Conservation (phyloP, 371 early-diverging fungal species). For the Phascolomyces articulosus region DNA sequence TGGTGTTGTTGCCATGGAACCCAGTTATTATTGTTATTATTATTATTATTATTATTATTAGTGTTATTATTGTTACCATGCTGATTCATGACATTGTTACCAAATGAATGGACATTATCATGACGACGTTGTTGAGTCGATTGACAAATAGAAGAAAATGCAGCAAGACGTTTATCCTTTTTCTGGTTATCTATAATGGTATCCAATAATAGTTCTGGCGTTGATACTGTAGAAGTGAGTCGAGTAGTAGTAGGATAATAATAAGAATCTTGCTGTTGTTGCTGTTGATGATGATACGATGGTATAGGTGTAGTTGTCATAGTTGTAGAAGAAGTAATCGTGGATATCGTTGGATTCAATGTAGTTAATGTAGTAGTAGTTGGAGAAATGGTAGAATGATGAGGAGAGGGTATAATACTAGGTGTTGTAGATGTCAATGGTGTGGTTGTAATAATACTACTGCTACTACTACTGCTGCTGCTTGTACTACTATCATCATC, state of each 20-base stretch:
- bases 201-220: neutral
- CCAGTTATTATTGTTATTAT: neutral
- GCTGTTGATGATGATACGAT: neutral
- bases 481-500: constrained; percentile 5
- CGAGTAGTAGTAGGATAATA: neutral
- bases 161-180: constrained; percentile 9
- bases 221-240: neutral
- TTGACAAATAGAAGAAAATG: constrained; percentile 9
- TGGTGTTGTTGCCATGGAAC: neutral
- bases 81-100: no score
- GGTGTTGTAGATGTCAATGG: neutral
- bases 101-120: neutral
- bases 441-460: constrained; percentile 2
- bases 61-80: neutral
- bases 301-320: neutral
- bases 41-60: neutral
- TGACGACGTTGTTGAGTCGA: neutral
- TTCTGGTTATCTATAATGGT: neutral
- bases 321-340: neutral
- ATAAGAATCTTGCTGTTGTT: neutral
- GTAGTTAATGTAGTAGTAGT: no score
- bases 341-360: neutral
- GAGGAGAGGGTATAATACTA: neutral
- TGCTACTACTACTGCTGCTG: constrained; percentile 9
- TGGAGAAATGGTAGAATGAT: no score